Evolutionary conservation across 371 early-diverging fungal species (phyloP).

Genomic region (Rhizopus sp.): DNA sequence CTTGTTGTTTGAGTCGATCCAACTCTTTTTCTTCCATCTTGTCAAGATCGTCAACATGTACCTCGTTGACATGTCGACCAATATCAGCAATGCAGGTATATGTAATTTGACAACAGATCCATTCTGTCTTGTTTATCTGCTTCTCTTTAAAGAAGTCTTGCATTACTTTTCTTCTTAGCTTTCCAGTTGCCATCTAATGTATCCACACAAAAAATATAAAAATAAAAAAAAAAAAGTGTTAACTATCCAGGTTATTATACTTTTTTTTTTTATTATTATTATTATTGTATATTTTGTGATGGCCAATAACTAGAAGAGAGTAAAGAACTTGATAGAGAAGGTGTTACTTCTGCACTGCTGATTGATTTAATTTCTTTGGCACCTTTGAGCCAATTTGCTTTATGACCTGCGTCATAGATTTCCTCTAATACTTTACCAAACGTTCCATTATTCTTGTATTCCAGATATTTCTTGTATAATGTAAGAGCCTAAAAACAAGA

Average conservation of each 20-base stretch:
- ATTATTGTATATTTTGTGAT: neutral
- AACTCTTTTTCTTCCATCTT: constrained; percentile 5
- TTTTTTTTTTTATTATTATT: no score
- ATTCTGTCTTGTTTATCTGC: constrained; percentile 6
- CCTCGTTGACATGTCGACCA: constrained; percentile 18
- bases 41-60: constrained; percentile 18
- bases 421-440: constrained; percentile 79
- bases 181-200: constrained; percentile 8
- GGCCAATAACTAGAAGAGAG: constrained; percentile 1
- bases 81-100: constrained; percentile 15
- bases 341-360: neutral
- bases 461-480: constrained; percentile 79
- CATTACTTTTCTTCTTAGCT: constrained; percentile 14
- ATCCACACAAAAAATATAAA: constrained; percentile 2
- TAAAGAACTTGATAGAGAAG: constrained; percentile 2
- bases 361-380: constrained; percentile 23
- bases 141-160: constrained; percentile 26
- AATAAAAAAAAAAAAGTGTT: neutral
- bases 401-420: constrained; percentile 81
- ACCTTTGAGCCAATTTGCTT: constrained; percentile 61
- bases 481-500: constrained; percentile 62
- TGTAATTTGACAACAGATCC: constrained; percentile 22
- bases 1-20: neutral
- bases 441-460: constrained; percentile 61
- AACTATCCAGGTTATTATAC: no score